These are phyloP conservation scores for Stylosanthes scabra DNA, from an alignment of 331 rosid species.

Conservation along the genomic window DNA sequence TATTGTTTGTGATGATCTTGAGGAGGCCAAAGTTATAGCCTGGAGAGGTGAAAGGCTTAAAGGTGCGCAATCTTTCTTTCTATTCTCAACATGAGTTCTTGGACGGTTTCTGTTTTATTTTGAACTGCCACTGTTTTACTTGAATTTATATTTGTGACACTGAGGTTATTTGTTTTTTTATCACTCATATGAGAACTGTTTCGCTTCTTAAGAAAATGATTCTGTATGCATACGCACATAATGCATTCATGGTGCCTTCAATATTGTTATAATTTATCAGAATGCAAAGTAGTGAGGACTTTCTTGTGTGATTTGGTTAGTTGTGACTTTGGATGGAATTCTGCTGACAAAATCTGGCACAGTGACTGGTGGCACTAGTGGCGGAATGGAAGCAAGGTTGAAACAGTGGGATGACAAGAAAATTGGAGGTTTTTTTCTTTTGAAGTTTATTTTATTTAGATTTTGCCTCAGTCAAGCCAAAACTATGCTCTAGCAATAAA, in stretches of 20 bases:
- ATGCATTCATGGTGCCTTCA: conserved; percentile 31
- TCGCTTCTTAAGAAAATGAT: conserved; percentile 19
- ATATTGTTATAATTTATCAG: conserved; percentile 11
- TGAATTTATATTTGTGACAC: background rate
- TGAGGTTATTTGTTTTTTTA: background rate
- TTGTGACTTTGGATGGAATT: conserved; percentile 97
- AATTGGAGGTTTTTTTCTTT: conserved; percentile 71
- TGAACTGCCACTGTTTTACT: background rate
- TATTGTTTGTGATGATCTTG: conserved; percentile 94
- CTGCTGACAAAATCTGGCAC: conserved; percentile 96
- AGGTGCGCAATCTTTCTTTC: conserved; percentile 42
- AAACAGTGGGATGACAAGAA: conserved; percentile 98
- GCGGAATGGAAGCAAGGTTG: conserved; percentile 99
- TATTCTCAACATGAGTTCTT: no score
- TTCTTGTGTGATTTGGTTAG: conserved; percentile 57
- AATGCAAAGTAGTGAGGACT: conserved; percentile 23
- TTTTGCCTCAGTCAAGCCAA: background rate
- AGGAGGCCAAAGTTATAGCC: conserved; percentile 92
- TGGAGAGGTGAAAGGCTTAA: conserved; percentile 98
- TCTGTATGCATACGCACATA: background rate
- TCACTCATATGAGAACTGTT: conserved; percentile 15
- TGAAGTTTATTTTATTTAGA: no score
- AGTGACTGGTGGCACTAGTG: conserved; percentile 99
- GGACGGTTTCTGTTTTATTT: no score
- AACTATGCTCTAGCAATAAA: conserved; percentile 37